Evolutionary conservation across 768 basidiomycete genomes (phyloP).

Genomic region (Clathrus columnatus): DNA sequence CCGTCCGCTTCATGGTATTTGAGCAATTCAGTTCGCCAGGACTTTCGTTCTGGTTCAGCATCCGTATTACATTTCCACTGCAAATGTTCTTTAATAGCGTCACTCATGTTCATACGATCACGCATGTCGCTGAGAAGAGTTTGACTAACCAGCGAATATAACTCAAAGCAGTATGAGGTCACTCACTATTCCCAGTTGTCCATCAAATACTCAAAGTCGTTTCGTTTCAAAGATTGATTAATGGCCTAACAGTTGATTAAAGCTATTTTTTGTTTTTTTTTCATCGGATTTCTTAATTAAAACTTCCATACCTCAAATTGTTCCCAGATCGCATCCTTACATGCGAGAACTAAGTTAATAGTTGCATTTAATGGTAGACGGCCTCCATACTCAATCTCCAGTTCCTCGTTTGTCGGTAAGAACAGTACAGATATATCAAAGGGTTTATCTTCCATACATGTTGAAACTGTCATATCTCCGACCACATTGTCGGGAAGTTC

Average conservation of each 20-base stretch:
- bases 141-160: constrained; percentile 6
- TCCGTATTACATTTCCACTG: constrained; percentile 40
- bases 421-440: not conserved
- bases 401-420: not conserved
- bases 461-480: not conserved
- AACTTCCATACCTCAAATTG: constrained; percentile 45
- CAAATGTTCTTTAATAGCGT: constrained; percentile 35
- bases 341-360: constrained; percentile 47
- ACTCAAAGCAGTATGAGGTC: not conserved
- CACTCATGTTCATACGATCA: constrained; percentile 57
- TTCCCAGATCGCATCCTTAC: constrained; percentile 62
- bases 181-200: constrained; percentile 61
- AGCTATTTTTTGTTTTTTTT: too few species aligned
- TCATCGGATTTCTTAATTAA: constrained; percentile 21
- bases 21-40: constrained; percentile 36
- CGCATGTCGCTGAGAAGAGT: constrained; percentile 54
- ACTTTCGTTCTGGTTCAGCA: constrained; percentile 37
- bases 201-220: constrained; percentile 62
- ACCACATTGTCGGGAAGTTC: not conserved
- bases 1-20: constrained; percentile 1
- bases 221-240: constrained; percentile 32
- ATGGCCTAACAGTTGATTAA: constrained; percentile 16
- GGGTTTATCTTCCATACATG: not conserved
- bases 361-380: constrained; percentile 58
- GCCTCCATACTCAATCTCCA: constrained; percentile 22